Evolutionary conservation across 2,329 filamentous ascomycete species (phyloP).

Genomic region (Hymenoscyphus infarciens): DNA sequence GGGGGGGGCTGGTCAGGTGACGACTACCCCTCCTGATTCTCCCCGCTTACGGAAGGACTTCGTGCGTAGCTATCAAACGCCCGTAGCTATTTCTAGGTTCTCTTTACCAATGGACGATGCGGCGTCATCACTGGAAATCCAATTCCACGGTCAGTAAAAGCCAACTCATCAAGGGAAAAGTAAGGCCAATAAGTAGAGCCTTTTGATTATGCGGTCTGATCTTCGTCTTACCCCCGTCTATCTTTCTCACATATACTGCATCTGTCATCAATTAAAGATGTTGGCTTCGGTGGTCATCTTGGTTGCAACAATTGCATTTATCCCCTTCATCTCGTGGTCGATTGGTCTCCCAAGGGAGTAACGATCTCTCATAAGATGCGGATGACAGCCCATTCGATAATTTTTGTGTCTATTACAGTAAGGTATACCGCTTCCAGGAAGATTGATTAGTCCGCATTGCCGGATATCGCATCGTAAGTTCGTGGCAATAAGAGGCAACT

Average conservation of each 20-base stretch:
- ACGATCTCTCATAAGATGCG: conserved; percentile 4
- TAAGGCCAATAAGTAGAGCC: neutral
- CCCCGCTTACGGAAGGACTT: neutral
- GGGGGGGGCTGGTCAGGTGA: neutral
- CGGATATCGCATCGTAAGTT: neutral
- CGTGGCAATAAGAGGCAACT: conserved; percentile 6
- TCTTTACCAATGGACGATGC: neutral
- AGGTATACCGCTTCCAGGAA: neutral
- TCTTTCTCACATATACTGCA: conserved; percentile 6
- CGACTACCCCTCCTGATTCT: neutral
- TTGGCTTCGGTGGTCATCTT: neutral
- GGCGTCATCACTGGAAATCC: neutral
- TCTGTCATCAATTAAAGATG: conserved; percentile 6
- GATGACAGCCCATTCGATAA: conserved; percentile 4
- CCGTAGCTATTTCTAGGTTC: neutral
- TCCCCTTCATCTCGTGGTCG: conserved; percentile 5
- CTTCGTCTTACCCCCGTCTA: conserved; percentile 7
- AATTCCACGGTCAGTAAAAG: conserved; percentile 3
- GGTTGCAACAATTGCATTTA: neutral
- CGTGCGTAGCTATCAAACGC: neutral
- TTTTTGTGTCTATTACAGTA: conserved; percentile 6
- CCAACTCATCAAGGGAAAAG: neutral
- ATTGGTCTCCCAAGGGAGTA: neutral
- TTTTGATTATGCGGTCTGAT: neutral
- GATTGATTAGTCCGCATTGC: conserved; percentile 6